Base-by-base conservation (phyloP, 1,284 basidiomycete species). In the Schizophyllum commune region DNA sequence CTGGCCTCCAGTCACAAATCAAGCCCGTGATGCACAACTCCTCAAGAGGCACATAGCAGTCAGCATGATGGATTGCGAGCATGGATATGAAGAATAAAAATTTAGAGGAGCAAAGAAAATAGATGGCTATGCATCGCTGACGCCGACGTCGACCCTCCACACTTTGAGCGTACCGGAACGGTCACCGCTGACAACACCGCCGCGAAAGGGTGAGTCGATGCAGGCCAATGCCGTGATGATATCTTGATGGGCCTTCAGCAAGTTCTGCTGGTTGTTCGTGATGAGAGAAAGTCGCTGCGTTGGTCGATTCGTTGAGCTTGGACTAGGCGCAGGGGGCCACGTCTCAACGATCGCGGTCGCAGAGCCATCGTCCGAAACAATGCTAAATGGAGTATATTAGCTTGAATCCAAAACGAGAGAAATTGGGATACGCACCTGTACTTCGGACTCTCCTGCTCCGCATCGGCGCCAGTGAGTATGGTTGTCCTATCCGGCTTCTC, bases 131-230 rank as follows among this genome's bases (percentile, higher is more conserved):
- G 17, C 39, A 47, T 13, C 39, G 17, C 13, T 55, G 56, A 82
- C 80, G 1, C 72, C 65, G 39, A 75, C 71, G 54, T 91, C 89
- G 13, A 91, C 82, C 61, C 88, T 79, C 88, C 89, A 94, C 1
- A 94, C 88, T 70, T 94, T 94, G 62, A 94, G 80, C 27, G 85
- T 84, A 2, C 92, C 92, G 19, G 86, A 78, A 47, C 90, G 80
- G 70, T 96, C 94, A 2, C 89, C 94, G 64, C 91, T 94, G 9
- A 96, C 83, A 54, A 96, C 81, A 4, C 93, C 92, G 17, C 89
- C 89, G 56, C 90, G 80, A 75, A 96, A 96, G 0, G 94, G 94
- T 0, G 89, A 83, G 65, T 96, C 93, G 59, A 96, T 85, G 64
- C 90, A 89, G 0, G 84, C 83, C 21, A 96, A 72, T 2, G 89